Evolutionary conservation across 805 yeast genomes (phyloP).

Genomic region (Ogataea neopini): DNA sequence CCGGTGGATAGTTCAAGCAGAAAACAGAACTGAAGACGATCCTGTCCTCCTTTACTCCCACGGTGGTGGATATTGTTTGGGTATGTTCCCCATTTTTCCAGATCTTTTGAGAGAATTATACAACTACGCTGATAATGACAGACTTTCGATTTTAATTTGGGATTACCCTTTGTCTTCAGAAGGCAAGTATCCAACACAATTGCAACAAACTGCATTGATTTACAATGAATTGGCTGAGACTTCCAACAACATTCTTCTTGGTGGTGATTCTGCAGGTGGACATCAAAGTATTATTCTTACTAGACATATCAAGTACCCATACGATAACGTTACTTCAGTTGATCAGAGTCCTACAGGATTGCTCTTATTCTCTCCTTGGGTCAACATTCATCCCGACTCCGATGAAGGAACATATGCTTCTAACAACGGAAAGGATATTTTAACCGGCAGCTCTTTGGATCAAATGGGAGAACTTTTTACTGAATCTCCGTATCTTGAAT

Average conservation of each 20-base stretch:
- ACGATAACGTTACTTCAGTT: neutral
- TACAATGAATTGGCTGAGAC: conserved; percentile 9
- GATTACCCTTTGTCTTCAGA: conserved; percentile 9
- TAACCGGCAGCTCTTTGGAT: conserved; percentile 3
- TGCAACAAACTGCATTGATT: conserved; percentile 7
- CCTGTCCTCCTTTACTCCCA: conserved; percentile 15
- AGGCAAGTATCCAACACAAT: conserved; percentile 5
- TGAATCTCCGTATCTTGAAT: conserved; percentile 1
- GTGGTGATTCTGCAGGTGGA: conserved; percentile 18
- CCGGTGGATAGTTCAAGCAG: conserved; percentile 12
- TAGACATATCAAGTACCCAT: conserved; percentile 7
- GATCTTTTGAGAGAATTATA: conserved; percentile 3
- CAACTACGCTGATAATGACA: conserved; percentile 2
- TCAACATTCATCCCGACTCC: conserved; percentile 9
- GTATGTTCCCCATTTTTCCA: conserved; percentile 11
- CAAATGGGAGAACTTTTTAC: conserved; percentile 11
- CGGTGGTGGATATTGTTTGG: conserved; percentile 15
- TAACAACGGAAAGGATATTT: conserved; percentile 6
- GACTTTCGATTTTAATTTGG: conserved; percentile 11
- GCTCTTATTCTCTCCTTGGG: conserved; percentile 11
- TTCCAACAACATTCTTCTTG: conserved; percentile 11
- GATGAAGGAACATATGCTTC: conserved; percentile 4
- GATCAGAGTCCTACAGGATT: conserved; percentile 1
- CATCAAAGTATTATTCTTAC: conserved; percentile 6
- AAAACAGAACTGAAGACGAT: conserved; percentile 9